Evolutionary conservation across 2,329 filamentous ascomycete genomes (phyloP).

Genomic region (Fusarium xylarioides): DNA sequence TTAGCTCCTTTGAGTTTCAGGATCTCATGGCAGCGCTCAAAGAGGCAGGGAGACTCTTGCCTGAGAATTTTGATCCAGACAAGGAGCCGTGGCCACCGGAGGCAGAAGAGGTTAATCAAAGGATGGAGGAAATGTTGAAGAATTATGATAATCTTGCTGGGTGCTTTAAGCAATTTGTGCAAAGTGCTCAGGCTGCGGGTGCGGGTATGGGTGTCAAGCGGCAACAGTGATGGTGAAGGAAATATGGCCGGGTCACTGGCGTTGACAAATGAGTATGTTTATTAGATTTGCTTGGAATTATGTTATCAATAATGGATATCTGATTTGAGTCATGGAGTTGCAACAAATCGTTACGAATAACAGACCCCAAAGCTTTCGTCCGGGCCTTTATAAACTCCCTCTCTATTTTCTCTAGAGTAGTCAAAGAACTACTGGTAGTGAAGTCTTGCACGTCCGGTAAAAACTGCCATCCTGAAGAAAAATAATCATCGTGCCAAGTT

Average conservation of each 20-base stretch:
- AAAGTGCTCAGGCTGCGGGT: neutral
- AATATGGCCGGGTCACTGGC: neutral
- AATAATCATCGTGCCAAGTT: neutral
- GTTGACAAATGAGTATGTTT: neutral
- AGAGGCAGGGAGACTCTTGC: neutral
- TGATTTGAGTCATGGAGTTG: neutral
- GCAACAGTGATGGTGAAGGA: neutral
- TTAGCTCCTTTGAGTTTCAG: neutral
- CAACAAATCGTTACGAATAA: neutral
- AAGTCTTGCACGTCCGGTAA: too few species aligned
- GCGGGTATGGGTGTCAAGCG: neutral
- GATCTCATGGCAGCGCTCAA: neutral
- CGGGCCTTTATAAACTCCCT: too few species aligned
- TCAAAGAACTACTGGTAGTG: too few species aligned
- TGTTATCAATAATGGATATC: neutral
- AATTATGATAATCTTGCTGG: neutral
- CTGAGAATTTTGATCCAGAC: neutral
- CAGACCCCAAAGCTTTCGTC: neutral
- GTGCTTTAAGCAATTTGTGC: slow-evolving; percentile 4
- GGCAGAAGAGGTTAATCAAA: neutral
- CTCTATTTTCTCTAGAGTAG: too few species aligned
- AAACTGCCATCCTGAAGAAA: too few species aligned
- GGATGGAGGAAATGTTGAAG: neutral
- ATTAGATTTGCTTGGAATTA: neutral
- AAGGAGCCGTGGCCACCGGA: neutral